These are phyloP conservation scores for Umbelopsis vinacea DNA, from an alignment of 192 early-diverging fungal genomes.

Conservation along the genomic window DNA sequence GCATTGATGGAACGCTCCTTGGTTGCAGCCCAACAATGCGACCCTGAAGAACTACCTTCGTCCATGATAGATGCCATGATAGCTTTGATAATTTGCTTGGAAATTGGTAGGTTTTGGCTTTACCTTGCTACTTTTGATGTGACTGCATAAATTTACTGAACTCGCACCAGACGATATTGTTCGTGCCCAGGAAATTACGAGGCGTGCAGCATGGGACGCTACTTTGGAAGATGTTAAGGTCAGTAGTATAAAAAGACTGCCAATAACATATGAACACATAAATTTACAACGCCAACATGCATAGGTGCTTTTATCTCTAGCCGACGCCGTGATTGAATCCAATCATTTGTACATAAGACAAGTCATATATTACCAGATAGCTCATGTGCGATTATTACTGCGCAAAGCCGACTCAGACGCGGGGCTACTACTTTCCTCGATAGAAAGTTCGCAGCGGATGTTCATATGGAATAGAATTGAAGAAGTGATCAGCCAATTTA, in stretches of 20 bases:
- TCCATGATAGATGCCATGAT: not conserved
- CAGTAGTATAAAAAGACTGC: not conserved
- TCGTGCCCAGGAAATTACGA: constrained; percentile 1
- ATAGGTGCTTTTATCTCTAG: not conserved
- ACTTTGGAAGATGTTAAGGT: constrained; percentile 7
- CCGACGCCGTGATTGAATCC: not conserved
- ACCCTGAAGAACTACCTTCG: not conserved
- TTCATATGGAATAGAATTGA: constrained; percentile 3
- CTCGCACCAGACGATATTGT: constrained; percentile 1
- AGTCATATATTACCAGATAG: constrained; percentile 6
- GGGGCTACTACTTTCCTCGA: not conserved
- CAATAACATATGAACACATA: not conserved
- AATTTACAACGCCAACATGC: not conserved
- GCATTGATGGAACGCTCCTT: not conserved
- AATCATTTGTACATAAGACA: not conserved
- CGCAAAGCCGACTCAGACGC: not conserved
- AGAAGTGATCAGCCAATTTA: not conserved
- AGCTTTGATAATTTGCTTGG: constrained; percentile 1
- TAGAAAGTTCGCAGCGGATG: not conserved
- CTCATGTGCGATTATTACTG: not conserved
- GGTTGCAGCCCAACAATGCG: too few relatives aligned
- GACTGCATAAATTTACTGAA: not conserved
- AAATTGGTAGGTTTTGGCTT: not conserved
- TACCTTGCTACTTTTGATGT: not conserved
- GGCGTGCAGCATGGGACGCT: not conserved